Percentiles rank a stretch among this genome's conserved stretches.
phyloP scores from a whole-genome alignment of 306 rosid genomes.

The Malus orientalis region DNA sequence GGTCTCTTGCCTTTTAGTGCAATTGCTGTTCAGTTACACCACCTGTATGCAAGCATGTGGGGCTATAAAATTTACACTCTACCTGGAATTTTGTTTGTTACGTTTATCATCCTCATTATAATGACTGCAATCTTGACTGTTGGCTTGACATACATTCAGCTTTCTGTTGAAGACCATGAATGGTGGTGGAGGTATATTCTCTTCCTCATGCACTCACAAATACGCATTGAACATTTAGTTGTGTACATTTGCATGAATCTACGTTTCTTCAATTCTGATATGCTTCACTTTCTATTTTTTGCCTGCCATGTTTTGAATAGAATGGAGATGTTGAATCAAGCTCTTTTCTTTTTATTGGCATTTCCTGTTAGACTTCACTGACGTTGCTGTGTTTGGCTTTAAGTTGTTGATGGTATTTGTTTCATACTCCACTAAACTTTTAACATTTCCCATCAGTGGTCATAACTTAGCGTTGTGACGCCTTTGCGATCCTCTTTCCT shows the following conservation, averaged over 20 bases:
- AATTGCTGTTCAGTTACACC: constrained; percentile 56
- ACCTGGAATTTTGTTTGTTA: constrained; percentile 53
- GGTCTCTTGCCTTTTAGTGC: constrained; percentile 81
- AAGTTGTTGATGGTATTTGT: neutral
- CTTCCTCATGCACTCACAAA: neutral
- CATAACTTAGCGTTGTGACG: too few species aligned
- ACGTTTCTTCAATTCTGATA: neutral
- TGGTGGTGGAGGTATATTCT: constrained; percentile 93
- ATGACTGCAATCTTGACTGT: constrained; percentile 50
- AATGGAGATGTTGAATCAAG: neutral
- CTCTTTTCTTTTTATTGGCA: neutral
- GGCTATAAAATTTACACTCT: constrained; percentile 73
- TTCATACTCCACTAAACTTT: too few species aligned
- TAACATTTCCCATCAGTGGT: too few species aligned
- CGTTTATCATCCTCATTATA: constrained; percentile 40
- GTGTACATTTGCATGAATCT: neutral
- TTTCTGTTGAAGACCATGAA: constrained; percentile 79
- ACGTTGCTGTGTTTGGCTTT: neutral
- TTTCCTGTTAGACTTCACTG: neutral
- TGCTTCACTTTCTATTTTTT: neutral
- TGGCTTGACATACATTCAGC: constrained; percentile 72
- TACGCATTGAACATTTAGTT: neutral
- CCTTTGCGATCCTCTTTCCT: too few species aligned
- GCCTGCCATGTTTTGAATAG: neutral
- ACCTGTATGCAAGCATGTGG: constrained; percentile 70